Conservation (phyloP, 2,329 filamentous ascomycete species). For the Trichoderma asperellum region DNA sequence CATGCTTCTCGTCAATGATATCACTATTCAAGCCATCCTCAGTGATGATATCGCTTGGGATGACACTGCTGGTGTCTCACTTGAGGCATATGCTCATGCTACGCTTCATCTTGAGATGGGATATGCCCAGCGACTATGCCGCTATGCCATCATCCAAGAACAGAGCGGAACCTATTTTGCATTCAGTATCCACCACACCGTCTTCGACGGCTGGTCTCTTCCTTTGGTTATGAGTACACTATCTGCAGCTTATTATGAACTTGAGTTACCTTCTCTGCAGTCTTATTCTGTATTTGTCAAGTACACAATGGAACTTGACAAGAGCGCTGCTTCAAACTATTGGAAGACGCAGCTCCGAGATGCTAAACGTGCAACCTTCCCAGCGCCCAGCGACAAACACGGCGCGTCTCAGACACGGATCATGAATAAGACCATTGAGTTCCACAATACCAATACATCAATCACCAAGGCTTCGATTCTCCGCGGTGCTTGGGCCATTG, state of each 20-base stretch:
- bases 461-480: conserved; percentile 31
- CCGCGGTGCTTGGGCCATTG: conserved; percentile 34
- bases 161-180: conserved; percentile 9
- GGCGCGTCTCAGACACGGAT: conserved; percentile 5
- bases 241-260: not conserved
- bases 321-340: not conserved
- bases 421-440: conserved; percentile 7
- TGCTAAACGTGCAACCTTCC: conserved; percentile 30
- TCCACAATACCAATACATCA: conserved; percentile 16
- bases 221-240: not conserved
- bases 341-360: conserved; percentile 19
- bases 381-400: not conserved
- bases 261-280: conserved; percentile 30
- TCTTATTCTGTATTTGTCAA: conserved; percentile 23
- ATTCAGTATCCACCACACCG: conserved; percentile 21
- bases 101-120: conserved; percentile 17
- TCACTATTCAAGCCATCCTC: conserved; percentile 7
- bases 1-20: conserved; percentile 1
- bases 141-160: conserved; percentile 28
- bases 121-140: conserved; percentile 25
- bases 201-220: conserved; percentile 27
- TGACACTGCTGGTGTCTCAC: not conserved
- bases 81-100: not conserved
- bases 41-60: conserved; percentile 17
- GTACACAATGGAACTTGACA: not conserved